Evolutionary conservation across 78 protist species (phyloP).

Genomic region (Reticulomyxa filosa): DNA sequence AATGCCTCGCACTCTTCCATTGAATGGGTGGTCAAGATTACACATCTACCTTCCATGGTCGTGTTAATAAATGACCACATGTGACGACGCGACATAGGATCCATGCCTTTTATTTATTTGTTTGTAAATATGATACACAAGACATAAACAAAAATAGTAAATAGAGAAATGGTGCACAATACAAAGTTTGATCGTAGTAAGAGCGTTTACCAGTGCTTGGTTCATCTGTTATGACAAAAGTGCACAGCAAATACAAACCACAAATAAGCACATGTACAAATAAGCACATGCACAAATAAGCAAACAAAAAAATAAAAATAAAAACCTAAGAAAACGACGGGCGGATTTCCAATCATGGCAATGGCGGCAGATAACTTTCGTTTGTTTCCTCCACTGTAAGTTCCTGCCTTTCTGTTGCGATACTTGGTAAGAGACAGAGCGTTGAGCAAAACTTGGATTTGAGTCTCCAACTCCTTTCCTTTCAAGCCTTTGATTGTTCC

Average conservation of each 20-base stretch:
- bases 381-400: slow-evolving; percentile 47
- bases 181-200: too few species aligned
- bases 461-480: not conserved
- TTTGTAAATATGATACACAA: too few species aligned
- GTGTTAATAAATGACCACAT: not conserved
- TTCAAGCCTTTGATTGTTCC: slow-evolving; percentile 15
- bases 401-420: not conserved
- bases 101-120: too few species aligned
- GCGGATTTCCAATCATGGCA: slow-evolving; percentile 33
- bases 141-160: too few species aligned
- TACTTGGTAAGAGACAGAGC: not conserved
- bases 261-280: too few species aligned
- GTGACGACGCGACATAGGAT: not conserved
- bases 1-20: slow-evolving; percentile 48
- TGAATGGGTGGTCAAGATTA: slow-evolving; percentile 45
- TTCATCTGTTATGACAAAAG: too few species aligned
- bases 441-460: not conserved
- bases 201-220: slow-evolving; percentile 25
- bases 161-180: too few species aligned
- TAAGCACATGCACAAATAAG: too few species aligned
- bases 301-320: too few species aligned
- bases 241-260: too few species aligned
- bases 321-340: slow-evolving; percentile 12
- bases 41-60: not conserved
- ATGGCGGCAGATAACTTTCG: slow-evolving; percentile 45